Evolutionary conservation across 2,329 filamentous ascomycete genomes (phyloP).

Genomic region (Xylaria sp.): DNA sequence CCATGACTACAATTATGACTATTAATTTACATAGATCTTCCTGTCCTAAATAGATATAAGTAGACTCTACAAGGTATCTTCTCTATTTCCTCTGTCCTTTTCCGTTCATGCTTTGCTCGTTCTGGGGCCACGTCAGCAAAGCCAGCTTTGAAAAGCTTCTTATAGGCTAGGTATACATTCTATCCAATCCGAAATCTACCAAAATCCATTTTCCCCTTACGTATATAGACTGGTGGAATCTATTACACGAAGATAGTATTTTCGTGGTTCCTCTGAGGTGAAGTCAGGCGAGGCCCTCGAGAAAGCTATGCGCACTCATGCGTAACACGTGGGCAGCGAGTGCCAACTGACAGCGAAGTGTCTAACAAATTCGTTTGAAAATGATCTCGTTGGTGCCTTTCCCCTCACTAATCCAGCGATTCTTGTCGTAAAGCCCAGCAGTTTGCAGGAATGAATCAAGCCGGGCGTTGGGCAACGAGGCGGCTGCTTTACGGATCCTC

Average conservation of each 20-base stretch:
- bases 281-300: not conserved
- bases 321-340: not conserved
- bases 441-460: constrained; percentile 7
- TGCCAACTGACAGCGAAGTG: not conserved
- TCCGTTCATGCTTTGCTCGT: not conserved
- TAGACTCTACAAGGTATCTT: not conserved
- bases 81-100: not conserved
- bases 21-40: not conserved
- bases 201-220: not conserved
- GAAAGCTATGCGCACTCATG: not conserved
- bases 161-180: not conserved
- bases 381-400: constrained; percentile 23
- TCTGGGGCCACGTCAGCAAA: not conserved
- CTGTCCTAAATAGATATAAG: not conserved
- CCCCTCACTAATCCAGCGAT: constrained; percentile 19
- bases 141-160: not conserved
- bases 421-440: constrained; percentile 24
- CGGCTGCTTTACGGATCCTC: constrained; percentile 35
- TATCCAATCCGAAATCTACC: not conserved
- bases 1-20: not conserved
- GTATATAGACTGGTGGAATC: not conserved
- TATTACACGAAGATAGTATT: not conserved
- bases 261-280: not conserved
- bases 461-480: constrained; percentile 6
- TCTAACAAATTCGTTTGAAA: constrained; percentile 25